Conservation (phyloP, 75 land plant species). For the Picea glauca region DNA sequence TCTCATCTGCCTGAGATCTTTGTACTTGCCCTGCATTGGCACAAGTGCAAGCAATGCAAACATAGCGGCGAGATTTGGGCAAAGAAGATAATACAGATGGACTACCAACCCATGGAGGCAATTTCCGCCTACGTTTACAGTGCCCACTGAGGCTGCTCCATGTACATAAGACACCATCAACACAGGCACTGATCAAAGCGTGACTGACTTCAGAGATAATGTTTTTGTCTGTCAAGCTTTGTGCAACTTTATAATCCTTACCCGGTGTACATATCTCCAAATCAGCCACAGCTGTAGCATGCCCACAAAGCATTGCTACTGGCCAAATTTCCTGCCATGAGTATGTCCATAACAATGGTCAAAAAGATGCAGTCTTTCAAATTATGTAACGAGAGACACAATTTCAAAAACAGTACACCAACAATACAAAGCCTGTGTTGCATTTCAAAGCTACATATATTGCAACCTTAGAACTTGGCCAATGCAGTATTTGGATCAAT, state of each 20-base stretch:
- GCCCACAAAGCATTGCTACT: conserved; percentile 75
- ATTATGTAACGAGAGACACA: not conserved
- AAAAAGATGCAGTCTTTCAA: not conserved
- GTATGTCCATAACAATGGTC: not conserved
- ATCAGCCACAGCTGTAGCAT: conserved; percentile 54
- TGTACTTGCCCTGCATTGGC: conserved; percentile 10
- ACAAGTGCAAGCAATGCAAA: conserved; percentile 48
- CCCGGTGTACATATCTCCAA: conserved; percentile 45
- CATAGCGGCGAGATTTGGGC: conserved; percentile 34
- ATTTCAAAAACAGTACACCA: not conserved
- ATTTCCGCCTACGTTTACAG: conserved; percentile 57
- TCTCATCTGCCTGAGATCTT: conserved; percentile 11
- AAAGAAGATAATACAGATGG: conserved; percentile 34
- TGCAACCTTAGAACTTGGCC: not conserved
- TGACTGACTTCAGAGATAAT: conserved; percentile 14
- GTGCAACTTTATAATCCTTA: conserved; percentile 10
- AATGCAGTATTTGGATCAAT: not conserved
- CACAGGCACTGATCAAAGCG: conserved; percentile 59
- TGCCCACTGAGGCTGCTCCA: conserved; percentile 70
- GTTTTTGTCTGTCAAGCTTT: conserved; percentile 5
- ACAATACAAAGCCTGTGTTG: not conserved
- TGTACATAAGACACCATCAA: conserved; percentile 73
- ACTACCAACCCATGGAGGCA: conserved; percentile 74
- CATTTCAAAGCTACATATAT: not conserved
- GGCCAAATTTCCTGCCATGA: conserved; percentile 36